Conservation (phyloP, 2,329 filamentous ascomycete genomes). For the Aspergillus chevalieri region DNA sequence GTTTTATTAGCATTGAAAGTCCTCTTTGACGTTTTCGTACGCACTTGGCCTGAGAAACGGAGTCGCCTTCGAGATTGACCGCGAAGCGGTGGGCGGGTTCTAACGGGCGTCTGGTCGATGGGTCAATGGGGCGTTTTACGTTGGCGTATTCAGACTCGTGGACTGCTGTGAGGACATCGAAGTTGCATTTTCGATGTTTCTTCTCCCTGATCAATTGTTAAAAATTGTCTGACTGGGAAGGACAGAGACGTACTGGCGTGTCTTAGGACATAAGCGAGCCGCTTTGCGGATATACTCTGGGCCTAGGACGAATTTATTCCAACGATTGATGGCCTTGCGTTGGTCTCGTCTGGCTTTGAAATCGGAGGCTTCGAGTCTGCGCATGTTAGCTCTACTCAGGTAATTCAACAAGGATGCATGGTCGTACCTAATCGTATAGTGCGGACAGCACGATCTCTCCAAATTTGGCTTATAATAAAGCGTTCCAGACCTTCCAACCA, state of each 20-base stretch:
- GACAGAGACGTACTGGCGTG: slow-evolving; percentile 34
- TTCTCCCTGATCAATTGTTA: slow-evolving; percentile 35
- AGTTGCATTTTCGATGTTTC: slow-evolving; percentile 36
- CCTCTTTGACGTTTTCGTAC: slow-evolving; percentile 2
- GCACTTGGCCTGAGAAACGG: slow-evolving; percentile 42
- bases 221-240: neutral
- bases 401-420: neutral
- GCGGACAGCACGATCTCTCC: slow-evolving; percentile 77
- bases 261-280: slow-evolving; percentile 40
- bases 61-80: slow-evolving; percentile 43
- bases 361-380: slow-evolving; percentile 37
- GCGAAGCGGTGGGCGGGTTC: slow-evolving; percentile 47
- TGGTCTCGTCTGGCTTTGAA: slow-evolving; percentile 43
- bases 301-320: slow-evolving; percentile 44
- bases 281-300: slow-evolving; percentile 43
- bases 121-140: slow-evolving; percentile 39
- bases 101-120: slow-evolving; percentile 37
- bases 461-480: slow-evolving; percentile 53
- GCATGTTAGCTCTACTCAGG: slow-evolving; percentile 2
- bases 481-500: slow-evolving; percentile 37
- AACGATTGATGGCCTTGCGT: slow-evolving; percentile 43
- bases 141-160: slow-evolving; percentile 41
- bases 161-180: slow-evolving; percentile 37
- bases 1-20: neutral
- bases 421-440: slow-evolving; percentile 54